These are phyloP conservation scores for Thalassiosira sp. DNA, from an alignment of 352 stramenopile genomes.

Conservation along the genomic window DNA sequence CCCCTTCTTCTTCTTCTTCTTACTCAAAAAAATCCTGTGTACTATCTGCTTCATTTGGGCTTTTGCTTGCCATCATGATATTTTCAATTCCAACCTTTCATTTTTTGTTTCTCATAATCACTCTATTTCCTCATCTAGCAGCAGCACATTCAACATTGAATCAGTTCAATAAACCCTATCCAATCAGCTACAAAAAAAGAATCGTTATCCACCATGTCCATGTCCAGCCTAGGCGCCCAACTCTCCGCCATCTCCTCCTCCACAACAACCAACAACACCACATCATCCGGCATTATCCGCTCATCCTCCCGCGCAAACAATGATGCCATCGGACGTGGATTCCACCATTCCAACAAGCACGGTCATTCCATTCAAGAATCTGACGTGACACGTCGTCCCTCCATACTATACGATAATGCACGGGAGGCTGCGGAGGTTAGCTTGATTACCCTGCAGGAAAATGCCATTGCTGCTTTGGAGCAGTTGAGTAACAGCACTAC, in stretches of 20 bases:
- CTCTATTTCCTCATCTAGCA: neutral
- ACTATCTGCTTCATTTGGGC: too few relatives aligned
- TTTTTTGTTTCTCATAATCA: neutral
- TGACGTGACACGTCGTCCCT: conserved; percentile 47
- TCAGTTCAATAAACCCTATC: neutral
- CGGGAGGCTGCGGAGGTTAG: conserved; percentile 63
- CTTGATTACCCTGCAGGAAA: conserved; percentile 56
- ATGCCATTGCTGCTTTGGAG: conserved; percentile 52
- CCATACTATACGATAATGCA: conserved; percentile 69
- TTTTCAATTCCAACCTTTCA: too few relatives aligned
- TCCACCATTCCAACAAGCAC: conserved; percentile 53
- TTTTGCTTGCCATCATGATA: too few relatives aligned
- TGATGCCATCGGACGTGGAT: conserved; percentile 61
- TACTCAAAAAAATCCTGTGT: too few relatives aligned
- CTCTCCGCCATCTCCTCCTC: conserved; percentile 56
- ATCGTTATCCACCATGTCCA: conserved; percentile 45
- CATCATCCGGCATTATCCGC: conserved; percentile 28
- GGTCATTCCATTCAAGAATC: conserved; percentile 47
- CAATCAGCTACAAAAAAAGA: neutral
- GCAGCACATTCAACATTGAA: neutral
- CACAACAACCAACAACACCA: conserved; percentile 30
- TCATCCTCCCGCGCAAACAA: conserved; percentile 45
- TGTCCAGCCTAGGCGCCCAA: conserved; percentile 63
- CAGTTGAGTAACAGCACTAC: conserved; percentile 24
- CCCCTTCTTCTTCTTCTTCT: too few relatives aligned